phyloP scores from a whole-genome alignment of 305 asterid genomes.

The Caryopteris hybrid region DNA sequence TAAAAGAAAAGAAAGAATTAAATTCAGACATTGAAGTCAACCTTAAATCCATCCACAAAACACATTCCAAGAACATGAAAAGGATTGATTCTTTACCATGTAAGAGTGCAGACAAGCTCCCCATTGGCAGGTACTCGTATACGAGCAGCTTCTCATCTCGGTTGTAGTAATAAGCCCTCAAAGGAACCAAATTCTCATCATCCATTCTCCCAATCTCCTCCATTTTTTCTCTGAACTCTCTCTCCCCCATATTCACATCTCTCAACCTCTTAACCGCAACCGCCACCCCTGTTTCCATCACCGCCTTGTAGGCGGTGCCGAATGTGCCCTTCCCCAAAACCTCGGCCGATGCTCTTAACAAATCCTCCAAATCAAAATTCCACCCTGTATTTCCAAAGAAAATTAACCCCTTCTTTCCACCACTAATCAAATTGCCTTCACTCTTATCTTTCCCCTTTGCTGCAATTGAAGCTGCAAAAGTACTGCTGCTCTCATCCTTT shows the following conservation, averaged over 20 bases:
- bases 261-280: slow-evolving; percentile 84
- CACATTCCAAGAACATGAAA: neutral
- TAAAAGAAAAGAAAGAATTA: no score
- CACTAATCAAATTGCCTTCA: slow-evolving; percentile 16
- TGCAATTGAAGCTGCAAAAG: slow-evolving; percentile 31
- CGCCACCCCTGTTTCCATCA: slow-evolving; percentile 47
- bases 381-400: slow-evolving; percentile 44
- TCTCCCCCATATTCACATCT: slow-evolving; percentile 58
- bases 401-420: slow-evolving; percentile 43
- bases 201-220: slow-evolving; percentile 63
- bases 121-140: slow-evolving; percentile 72
- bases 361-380: slow-evolving; percentile 66
- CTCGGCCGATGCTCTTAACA: slow-evolving; percentile 85
- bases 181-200: slow-evolving; percentile 63
- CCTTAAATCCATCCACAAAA: no score
- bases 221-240: slow-evolving; percentile 55
- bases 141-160: slow-evolving; percentile 77
- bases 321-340: slow-evolving; percentile 85
- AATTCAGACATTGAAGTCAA: neutral
- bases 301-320: slow-evolving; percentile 82
- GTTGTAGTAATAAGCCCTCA: slow-evolving; percentile 64
- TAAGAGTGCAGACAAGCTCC: slow-evolving; percentile 85
- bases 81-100: slow-evolving; percentile 51
- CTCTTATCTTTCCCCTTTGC: slow-evolving; percentile 29
- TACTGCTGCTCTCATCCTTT: slow-evolving; percentile 22